Evolutionary conservation across 2,329 filamentous ascomycete species (phyloP), one percentile per base, ranked within the genome.

Genomic region (Neophaeococcomyces aloes): DNA sequence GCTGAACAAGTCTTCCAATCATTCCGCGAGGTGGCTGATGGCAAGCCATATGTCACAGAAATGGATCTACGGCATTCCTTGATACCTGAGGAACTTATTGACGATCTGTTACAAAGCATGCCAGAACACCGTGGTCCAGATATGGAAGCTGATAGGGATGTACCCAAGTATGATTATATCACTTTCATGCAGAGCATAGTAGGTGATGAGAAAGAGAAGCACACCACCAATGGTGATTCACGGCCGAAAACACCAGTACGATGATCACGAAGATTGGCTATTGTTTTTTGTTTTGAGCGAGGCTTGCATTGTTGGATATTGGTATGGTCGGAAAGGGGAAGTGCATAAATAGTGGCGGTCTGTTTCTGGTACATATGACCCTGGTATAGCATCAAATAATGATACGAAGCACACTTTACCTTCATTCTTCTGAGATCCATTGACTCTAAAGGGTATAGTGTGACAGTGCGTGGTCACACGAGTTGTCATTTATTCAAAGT

Each of bases 1-100:
- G 91, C 91, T 10, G 91, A 96, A 65, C 91, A 98, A 64, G 91
- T 98, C 4, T 96, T 91, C 70, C 89, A 98, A 67, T 93, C 84
- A 51, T 98, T 98, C 76, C 79, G 81, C 46, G 91, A 98, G 65
- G 91, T 98, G 35, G 91, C 91, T 14, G 91, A 98, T 67, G 91
- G 91, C 53, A 98, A 98, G 72, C 88, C 89, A 8, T 98, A 98
- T 62, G 91, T 98, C 31, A 98, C 91, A 4, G 91, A 98, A 67
- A 83, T 98, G 70, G 91, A 98, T 62, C 75, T 98, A 46, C 78
- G 89, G 47, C 91, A 98, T 65, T 91, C 83, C 32, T 76, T 98
- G 30, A 93, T 98, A 29, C 91, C 91, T 0, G 91, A 98, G 59
- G 89, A 96, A 59, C 83, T 98, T 51, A 95, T 98, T 58, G 88